Percentiles rank a stretch among this genome's conserved stretches.
Evolutionary conservation across 2,329 filamentous ascomycete genomes (phyloP).

Genomic region (Phaeoacremonium minimum): DNA sequence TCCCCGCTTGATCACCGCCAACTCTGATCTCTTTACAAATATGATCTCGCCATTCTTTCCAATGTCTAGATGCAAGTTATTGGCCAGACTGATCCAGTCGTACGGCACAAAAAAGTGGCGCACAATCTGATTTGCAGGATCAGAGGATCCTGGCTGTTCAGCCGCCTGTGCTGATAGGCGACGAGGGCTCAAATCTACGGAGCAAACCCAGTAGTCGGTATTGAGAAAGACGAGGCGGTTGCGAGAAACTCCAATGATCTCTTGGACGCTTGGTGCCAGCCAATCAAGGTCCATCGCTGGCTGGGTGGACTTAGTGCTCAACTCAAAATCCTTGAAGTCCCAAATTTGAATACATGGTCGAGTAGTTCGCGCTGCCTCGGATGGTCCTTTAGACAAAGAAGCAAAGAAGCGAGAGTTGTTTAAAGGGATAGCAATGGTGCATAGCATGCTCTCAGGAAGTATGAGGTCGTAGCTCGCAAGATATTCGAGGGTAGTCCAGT

Average conservation of each 20-base stretch:
- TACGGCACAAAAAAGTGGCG: conserved; percentile 17
- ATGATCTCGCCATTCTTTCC: conserved; percentile 10
- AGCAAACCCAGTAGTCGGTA: conserved; percentile 5
- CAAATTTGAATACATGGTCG: conserved; percentile 5
- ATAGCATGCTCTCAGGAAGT: background rate
- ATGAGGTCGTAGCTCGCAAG: background rate
- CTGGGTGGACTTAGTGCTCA: background rate
- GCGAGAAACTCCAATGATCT: conserved; percentile 70
- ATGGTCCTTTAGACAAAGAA: background rate
- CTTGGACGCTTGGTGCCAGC: conserved; percentile 46
- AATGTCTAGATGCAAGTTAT: conserved; percentile 6
- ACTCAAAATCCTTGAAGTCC: conserved; percentile 4
- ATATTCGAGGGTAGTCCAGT: background rate
- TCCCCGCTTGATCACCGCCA: conserved; percentile 14
- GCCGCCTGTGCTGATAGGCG: background rate
- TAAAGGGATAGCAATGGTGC: background rate
- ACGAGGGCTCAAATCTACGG: conserved; percentile 1
- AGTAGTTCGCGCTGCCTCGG: background rate
- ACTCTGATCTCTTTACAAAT: conserved; percentile 8
- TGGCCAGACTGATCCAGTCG: conserved; percentile 12
- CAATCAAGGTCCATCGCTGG: background rate
- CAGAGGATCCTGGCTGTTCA: background rate
- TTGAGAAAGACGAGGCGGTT: conserved; percentile 18
- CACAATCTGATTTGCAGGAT: background rate
- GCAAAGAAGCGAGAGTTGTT: conserved; percentile 3